Evolutionary conservation across 331 rosid species (phyloP).

Genomic region (Dryas integrifolia): DNA sequence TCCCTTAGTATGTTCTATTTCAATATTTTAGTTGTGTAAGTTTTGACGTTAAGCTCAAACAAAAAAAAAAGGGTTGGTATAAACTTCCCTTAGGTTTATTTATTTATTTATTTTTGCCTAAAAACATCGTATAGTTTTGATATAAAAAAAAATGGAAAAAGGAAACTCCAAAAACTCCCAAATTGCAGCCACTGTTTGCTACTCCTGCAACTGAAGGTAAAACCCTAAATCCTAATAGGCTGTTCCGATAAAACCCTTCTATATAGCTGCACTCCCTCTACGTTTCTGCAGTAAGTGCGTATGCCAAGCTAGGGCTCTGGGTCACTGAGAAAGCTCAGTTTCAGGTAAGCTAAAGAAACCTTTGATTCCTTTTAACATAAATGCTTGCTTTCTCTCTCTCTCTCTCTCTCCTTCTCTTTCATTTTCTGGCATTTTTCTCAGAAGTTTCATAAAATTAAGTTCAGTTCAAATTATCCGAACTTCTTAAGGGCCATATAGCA

Average conservation of each 20-base stretch:
- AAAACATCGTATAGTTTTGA: too few species aligned
- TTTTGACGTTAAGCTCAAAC: too few species aligned
- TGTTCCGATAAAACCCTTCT: background rate
- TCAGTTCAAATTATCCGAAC: background rate
- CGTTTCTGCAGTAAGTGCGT: background rate
- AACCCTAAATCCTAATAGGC: too few species aligned
- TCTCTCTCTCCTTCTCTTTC: background rate
- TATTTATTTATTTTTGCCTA: too few species aligned
- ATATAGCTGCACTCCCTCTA: background rate
- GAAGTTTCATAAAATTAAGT: background rate
- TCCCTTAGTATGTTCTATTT: too few species aligned
- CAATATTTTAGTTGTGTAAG: too few species aligned
- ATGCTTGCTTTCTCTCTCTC: background rate
- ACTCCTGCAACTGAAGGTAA: too few species aligned
- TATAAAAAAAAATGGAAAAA: too few species aligned
- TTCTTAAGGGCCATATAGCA: background rate
- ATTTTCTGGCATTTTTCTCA: background rate
- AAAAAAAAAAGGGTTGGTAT: too few species aligned
- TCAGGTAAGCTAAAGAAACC: constrained; percentile 6
- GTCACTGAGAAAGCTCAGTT: background rate
- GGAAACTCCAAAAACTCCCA: too few species aligned
- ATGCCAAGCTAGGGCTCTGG: constrained; percentile 3
- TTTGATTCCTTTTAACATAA: background rate
- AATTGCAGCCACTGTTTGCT: too few species aligned
- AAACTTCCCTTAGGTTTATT: too few species aligned